These are phyloP conservation scores for Arachis hypogaea DNA, from an alignment of 306 rosid genomes.

Conservation along the genomic window DNA sequence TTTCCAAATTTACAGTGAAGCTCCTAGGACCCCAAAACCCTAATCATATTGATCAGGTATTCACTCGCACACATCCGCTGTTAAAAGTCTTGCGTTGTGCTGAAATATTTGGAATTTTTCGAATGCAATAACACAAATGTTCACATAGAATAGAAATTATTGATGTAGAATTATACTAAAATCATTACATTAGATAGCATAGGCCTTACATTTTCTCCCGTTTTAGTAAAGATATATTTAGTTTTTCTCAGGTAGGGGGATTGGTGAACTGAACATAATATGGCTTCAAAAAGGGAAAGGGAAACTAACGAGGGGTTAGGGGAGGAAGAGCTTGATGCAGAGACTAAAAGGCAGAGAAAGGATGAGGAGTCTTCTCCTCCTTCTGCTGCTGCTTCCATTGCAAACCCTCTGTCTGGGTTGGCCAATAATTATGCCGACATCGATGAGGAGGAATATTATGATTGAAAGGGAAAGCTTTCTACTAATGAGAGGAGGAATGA, in stretches of 20 bases:
- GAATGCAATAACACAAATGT: no score
- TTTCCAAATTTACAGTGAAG: no score
- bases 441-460: slow-evolving; percentile 52
- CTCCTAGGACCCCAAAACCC: no score
- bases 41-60: no score
- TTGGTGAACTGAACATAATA: no score
- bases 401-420: slow-evolving; percentile 57
- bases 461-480: slow-evolving; percentile 34
- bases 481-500: slow-evolving; percentile 35
- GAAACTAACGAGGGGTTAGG: no score
- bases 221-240: not conserved
- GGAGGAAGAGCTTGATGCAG: not conserved
- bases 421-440: slow-evolving; percentile 61
- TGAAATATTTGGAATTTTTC: no score
- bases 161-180: no score
- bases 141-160: no score
- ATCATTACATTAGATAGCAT: not conserved
- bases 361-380: slow-evolving; percentile 46
- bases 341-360: slow-evolving; percentile 45
- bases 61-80: not conserved
- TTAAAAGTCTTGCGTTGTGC: not conserved
- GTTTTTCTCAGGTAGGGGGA: no score
- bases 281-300: no score
- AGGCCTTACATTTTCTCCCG: not conserved
- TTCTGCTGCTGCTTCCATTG: slow-evolving; percentile 47